A percentile compares a stretch with the other conserved stretches of the same genome.
Conservation (phyloP, 1,284 basidiomycete species). For the Termitomyces sp. region DNA sequence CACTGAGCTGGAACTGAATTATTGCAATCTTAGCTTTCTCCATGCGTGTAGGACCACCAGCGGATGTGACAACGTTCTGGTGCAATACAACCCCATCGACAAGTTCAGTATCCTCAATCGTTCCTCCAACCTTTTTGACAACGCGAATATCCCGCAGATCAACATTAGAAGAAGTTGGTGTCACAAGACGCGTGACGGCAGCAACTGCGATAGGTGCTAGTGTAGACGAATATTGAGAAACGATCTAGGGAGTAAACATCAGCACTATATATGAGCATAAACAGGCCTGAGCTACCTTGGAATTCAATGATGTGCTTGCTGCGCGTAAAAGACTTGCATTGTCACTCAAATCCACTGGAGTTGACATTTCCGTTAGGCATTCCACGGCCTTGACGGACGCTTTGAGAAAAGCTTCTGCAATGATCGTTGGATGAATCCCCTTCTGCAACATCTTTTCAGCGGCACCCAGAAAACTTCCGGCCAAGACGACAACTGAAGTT, state of each 20-base stretch:
- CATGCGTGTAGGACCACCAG: constrained; percentile 91
- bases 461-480: constrained; percentile 88
- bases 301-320: constrained; percentile 94
- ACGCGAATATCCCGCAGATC: constrained; percentile 95
- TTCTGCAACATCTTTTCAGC: constrained; percentile 97
- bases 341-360: constrained; percentile 90
- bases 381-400: constrained; percentile 93
- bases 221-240: constrained; percentile 97
- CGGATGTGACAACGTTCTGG: constrained; percentile 88
- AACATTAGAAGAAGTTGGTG: constrained; percentile 85
- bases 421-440: constrained; percentile 97
- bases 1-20: constrained; percentile 97
- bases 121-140: constrained; percentile 98
- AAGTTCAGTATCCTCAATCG: constrained; percentile 98
- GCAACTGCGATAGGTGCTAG: constrained; percentile 96
- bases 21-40: constrained; percentile 99
- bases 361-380: constrained; percentile 89
- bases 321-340: constrained; percentile 84
- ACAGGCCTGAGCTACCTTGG: constrained; percentile 59
- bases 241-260: constrained; percentile 61
- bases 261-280: constrained; percentile 1
- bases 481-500: constrained; percentile 97
- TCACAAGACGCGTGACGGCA: constrained; percentile 89
- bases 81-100: constrained; percentile 95
- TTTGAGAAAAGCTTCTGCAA: constrained; percentile 93